Evolutionary conservation across 768 basidiomycete genomes (phyloP).

Genomic region (Gymnopilus junonius): DNA sequence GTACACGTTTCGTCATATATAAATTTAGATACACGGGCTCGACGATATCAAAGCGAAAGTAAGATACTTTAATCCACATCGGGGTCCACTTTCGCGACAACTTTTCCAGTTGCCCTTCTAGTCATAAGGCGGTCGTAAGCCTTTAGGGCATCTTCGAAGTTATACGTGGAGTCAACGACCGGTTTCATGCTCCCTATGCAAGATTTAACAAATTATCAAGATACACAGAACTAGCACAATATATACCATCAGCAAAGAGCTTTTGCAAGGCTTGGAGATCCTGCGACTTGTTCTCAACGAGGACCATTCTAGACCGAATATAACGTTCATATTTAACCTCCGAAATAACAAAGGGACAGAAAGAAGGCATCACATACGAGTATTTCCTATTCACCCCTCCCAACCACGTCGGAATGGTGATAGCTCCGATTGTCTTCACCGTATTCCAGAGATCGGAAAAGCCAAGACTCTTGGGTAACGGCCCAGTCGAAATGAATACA

Average conservation of each 20-base stretch:
- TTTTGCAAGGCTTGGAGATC: slow-evolving; percentile 40
- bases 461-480: slow-evolving; percentile 37
- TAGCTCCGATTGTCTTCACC: slow-evolving; percentile 36
- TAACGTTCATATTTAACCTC: no score
- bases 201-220: no score
- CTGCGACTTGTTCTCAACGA: slow-evolving; percentile 28
- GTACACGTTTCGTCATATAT: no score
- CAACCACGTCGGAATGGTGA: slow-evolving; percentile 48
- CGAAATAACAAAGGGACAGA: not conserved
- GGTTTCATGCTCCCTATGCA: slow-evolving; percentile 57
- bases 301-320: slow-evolving; percentile 40
- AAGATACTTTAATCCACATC: slow-evolving; percentile 9
- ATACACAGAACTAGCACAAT: no score
- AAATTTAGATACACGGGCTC: no score
- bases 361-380: slow-evolving; percentile 39
- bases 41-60: not conserved
- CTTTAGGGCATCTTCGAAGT: slow-evolving; percentile 57
- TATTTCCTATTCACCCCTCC: slow-evolving; percentile 56
- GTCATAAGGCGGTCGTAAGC: slow-evolving; percentile 69
- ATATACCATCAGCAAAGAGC: slow-evolving; percentile 52
- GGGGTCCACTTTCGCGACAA: slow-evolving; percentile 56
- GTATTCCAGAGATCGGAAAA: slow-evolving; percentile 36
- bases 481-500: slow-evolving; percentile 56
- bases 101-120: slow-evolving; percentile 63
- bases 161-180: slow-evolving; percentile 60